These are phyloP conservation scores for Pistacia integerrima DNA, from an alignment of 345 rosid species.

Conservation along the genomic window DNA sequence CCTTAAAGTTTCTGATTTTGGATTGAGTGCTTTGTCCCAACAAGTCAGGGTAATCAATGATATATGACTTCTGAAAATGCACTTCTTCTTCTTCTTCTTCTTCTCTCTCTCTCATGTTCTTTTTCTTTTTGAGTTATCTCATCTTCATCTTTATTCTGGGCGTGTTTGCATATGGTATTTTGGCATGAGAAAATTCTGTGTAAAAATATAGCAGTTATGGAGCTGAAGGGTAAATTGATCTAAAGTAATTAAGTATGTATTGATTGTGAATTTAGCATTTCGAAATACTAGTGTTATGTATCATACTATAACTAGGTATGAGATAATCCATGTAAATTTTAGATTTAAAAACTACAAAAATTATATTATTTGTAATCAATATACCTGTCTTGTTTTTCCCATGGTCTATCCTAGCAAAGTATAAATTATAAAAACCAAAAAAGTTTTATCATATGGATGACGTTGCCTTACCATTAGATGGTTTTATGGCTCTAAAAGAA, in stretches of 20 bases:
- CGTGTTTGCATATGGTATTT: background rate
- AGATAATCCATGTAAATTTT: background rate
- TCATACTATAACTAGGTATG: background rate
- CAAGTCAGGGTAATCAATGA: constrained; percentile 82
- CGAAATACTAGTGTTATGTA: background rate
- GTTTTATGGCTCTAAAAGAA: background rate
- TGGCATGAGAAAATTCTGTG: background rate
- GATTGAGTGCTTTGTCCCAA: constrained; percentile 92
- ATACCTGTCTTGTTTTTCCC: background rate
- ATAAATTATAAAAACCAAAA: background rate
- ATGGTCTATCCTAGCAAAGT: background rate
- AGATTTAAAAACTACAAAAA: background rate
- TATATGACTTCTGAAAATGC: constrained; percentile 6
- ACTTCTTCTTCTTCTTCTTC: background rate
- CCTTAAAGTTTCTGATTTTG: constrained; percentile 97
- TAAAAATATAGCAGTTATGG: background rate
- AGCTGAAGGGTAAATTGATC: background rate
- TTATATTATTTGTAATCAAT: background rate
- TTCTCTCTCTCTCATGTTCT: too few species aligned
- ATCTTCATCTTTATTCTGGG: background rate
- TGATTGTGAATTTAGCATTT: background rate
- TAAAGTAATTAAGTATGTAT: background rate
- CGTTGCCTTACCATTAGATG: background rate
- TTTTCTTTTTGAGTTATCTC: background rate
- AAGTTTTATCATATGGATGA: background rate